A percentile compares a stretch with the other conserved stretches of the same genome.
Evolutionary conservation across 2,329 filamentous ascomycete species (phyloP).

Genomic region (Pseudogymnoascus sp.): DNA sequence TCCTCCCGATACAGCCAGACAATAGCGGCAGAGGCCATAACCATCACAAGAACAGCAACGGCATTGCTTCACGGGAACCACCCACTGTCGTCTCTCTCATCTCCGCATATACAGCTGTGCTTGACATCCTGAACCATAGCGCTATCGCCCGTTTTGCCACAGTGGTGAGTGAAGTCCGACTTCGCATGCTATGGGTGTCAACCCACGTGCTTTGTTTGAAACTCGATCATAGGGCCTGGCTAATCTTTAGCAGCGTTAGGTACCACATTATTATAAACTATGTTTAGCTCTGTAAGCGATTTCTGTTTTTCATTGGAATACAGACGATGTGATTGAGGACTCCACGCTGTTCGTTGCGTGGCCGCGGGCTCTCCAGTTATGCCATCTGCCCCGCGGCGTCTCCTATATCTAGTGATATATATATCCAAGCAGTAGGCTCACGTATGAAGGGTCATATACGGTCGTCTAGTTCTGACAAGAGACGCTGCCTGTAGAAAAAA

Average conservation of each 20-base stretch:
- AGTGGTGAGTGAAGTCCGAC: not conserved
- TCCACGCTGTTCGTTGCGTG: not conserved
- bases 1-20: not conserved
- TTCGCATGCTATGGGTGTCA: not conserved
- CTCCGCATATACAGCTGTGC: not conserved
- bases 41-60: not conserved
- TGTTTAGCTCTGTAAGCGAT: slow-evolving; percentile 1
- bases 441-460: too few species aligned
- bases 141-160: not conserved
- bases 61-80: not conserved
- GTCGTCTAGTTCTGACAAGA: not conserved
- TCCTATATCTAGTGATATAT: not conserved
- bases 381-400: not conserved
- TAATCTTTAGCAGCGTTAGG: not conserved
- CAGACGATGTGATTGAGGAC: not conserved
- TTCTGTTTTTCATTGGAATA: not conserved
- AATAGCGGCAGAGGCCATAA: not conserved
- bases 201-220: not conserved
- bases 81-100: not conserved
- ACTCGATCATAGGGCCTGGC: not conserved
- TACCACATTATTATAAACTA: not conserved
- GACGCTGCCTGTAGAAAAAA: slow-evolving; percentile 50
- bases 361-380: not conserved
- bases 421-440: not conserved
- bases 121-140: not conserved